These are phyloP conservation scores for Ceratobasidium sp. DNA, from an alignment of 1,284 basidiomycete genomes.

Conservation along the genomic window DNA sequence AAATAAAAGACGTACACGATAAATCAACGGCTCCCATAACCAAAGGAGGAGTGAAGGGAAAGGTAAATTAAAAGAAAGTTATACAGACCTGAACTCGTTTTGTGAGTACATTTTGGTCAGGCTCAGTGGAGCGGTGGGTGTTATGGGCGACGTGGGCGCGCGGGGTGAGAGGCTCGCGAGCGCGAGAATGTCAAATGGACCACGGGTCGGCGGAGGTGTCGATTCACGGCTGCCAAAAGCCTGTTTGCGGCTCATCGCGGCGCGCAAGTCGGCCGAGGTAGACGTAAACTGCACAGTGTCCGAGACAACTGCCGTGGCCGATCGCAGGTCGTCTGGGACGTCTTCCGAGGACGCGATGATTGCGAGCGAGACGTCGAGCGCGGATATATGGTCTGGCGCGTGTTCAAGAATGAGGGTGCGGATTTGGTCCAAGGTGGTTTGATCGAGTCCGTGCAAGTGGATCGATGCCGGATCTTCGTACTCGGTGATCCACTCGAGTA, in stretches of 20 bases:
- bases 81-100: conserved; percentile 45
- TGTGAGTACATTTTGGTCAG: conserved; percentile 45
- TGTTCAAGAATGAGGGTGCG: neutral
- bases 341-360: conserved; percentile 6
- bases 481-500: conserved; percentile 26
- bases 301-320: neutral
- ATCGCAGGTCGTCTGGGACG: conserved; percentile 16
- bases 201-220: conserved; percentile 1
- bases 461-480: conserved; percentile 9
- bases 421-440: neutral
- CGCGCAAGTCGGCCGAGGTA: conserved; percentile 13
- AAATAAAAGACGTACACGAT: conserved; percentile 12
- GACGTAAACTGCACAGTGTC: neutral
- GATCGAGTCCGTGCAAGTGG: conserved; percentile 16
- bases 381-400: conserved; percentile 1
- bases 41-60: neutral
- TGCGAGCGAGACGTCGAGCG: conserved; percentile 5
- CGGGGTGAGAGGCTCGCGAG: conserved; percentile 34
- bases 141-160: conserved; percentile 27
- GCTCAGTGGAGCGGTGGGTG: conserved; percentile 30
- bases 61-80: conserved; percentile 10
- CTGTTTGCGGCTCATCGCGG: conserved; percentile 5
- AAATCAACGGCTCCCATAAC: conserved; percentile 7
- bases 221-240: conserved; percentile 3
- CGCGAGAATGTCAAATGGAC: conserved; percentile 24